These are phyloP conservation scores for Aspergillus sclerotioniger DNA, from an alignment of 495 filamentous ascomycete species.

Conservation along the genomic window DNA sequence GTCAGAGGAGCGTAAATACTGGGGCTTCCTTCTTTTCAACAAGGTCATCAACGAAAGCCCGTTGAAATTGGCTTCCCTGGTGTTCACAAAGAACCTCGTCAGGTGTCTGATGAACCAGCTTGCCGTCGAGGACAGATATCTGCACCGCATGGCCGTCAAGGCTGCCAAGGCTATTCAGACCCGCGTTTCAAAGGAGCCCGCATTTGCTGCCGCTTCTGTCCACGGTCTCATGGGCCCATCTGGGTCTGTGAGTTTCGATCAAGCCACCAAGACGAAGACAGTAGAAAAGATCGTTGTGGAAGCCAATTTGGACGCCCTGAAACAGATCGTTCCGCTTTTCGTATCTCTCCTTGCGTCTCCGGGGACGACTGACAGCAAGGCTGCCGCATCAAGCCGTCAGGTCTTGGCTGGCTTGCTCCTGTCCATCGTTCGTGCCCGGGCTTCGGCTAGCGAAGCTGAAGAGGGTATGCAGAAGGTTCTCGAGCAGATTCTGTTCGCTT, in stretches of 20 bases:
- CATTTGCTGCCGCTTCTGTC: slow-evolving; percentile 57
- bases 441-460: slow-evolving; percentile 32
- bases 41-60: slow-evolving; percentile 59
- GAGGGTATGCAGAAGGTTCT: slow-evolving; percentile 33
- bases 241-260: slow-evolving; percentile 79
- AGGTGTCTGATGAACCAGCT: slow-evolving; percentile 85
- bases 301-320: slow-evolving; percentile 51
- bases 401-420: slow-evolving; percentile 48
- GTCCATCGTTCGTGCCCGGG: slow-evolving; percentile 42
- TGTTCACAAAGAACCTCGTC: slow-evolving; percentile 83
- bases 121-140: slow-evolving; percentile 75
- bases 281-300: slow-evolving; percentile 69
- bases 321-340: slow-evolving; percentile 41
- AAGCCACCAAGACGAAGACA: slow-evolving; percentile 83
- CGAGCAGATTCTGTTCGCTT: slow-evolving; percentile 40
- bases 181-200: slow-evolving; percentile 63
- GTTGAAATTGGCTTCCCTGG: slow-evolving; percentile 42
- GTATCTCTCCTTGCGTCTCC: slow-evolving; percentile 40
- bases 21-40: slow-evolving; percentile 82
- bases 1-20: slow-evolving; percentile 84
- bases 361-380: slow-evolving; percentile 41
- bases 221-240: slow-evolving; percentile 62
- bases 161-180: slow-evolving; percentile 64
- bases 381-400: slow-evolving; percentile 45
- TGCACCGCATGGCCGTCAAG: slow-evolving; percentile 77